phyloP scores from a whole-genome alignment of 306 rosid species.

The Quillaja saponaria region DNA sequence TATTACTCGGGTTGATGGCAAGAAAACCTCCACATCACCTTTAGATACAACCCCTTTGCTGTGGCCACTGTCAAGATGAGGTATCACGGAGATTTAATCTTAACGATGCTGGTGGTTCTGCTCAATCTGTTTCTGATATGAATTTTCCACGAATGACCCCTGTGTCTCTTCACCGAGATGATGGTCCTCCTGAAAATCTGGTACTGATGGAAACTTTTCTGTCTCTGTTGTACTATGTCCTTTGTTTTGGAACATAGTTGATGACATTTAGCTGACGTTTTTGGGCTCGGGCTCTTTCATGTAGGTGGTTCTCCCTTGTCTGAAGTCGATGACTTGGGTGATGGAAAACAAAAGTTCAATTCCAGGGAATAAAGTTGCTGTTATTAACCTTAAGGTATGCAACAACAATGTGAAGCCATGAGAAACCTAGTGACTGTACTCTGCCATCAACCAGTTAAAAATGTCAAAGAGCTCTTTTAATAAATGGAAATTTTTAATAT shows the following conservation, averaged over 20 bases:
- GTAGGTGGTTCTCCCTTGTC: constrained; percentile 82
- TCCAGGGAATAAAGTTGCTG: constrained; percentile 80
- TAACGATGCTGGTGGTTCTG: constrained; percentile 65
- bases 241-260: constrained; percentile 18
- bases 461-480: neutral
- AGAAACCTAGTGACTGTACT: neutral
- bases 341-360: constrained; percentile 89
- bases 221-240: constrained; percentile 2
- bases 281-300: constrained; percentile 25
- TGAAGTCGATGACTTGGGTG: constrained; percentile 96
- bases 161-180: constrained; percentile 81
- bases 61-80: constrained; percentile 91
- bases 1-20: constrained; percentile 55
- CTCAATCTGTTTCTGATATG: constrained; percentile 68
- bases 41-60: constrained; percentile 72
- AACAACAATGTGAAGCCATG: constrained; percentile 22
- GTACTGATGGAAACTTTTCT: constrained; percentile 37
- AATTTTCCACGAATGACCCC: constrained; percentile 91
- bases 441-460: neutral
- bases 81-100: constrained; percentile 70
- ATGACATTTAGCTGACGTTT: constrained; percentile 33
- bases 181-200: constrained; percentile 72
- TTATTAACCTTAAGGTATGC: constrained; percentile 79
- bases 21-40: constrained; percentile 50
- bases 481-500: too few relatives aligned